Percentiles rank a stretch among this genome's conserved stretches.
Evolutionary conservation across 164 flowering plant species (phyloP).

Genomic region (Sedum album): DNA sequence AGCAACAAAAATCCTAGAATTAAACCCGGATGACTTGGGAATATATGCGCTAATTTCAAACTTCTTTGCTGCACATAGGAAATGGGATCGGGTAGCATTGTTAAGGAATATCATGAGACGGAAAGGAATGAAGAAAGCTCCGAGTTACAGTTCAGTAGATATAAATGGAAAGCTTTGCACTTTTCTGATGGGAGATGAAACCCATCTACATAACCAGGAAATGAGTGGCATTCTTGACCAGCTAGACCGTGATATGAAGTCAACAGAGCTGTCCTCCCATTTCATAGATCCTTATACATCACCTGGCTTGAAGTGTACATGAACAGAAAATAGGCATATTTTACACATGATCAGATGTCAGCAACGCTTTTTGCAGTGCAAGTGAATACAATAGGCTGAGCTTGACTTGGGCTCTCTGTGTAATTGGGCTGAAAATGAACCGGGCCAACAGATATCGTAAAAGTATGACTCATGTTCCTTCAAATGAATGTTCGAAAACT

Average conservation of each 20-base stretch:
- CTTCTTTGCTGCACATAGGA: constrained; percentile 39
- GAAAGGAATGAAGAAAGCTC: constrained; percentile 35
- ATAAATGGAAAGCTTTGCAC: constrained; percentile 43
- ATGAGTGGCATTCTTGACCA: constrained; percentile 19
- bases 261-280: too few relatives aligned
- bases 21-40: constrained; percentile 42
- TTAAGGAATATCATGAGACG: constrained; percentile 38
- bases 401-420: too few relatives aligned
- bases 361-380: too few relatives aligned
- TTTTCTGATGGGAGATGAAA: constrained; percentile 46
- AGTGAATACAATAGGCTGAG: too few relatives aligned
- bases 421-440: too few relatives aligned
- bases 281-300: too few relatives aligned
- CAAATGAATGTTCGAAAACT: too few relatives aligned
- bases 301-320: too few relatives aligned
- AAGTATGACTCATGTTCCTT: too few relatives aligned
- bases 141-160: constrained; percentile 46
- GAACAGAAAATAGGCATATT: too few relatives aligned
- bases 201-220: constrained; percentile 24
- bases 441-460: too few relatives aligned
- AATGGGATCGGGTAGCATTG: constrained; percentile 43
- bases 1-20: constrained; percentile 36
- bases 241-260: constrained; percentile 34
- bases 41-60: constrained; percentile 39
- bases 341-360: too few relatives aligned